These are phyloP conservation scores for Cyberlindnera petersonii DNA, from an alignment of 805 yeast species.

Conservation along the genomic window DNA sequence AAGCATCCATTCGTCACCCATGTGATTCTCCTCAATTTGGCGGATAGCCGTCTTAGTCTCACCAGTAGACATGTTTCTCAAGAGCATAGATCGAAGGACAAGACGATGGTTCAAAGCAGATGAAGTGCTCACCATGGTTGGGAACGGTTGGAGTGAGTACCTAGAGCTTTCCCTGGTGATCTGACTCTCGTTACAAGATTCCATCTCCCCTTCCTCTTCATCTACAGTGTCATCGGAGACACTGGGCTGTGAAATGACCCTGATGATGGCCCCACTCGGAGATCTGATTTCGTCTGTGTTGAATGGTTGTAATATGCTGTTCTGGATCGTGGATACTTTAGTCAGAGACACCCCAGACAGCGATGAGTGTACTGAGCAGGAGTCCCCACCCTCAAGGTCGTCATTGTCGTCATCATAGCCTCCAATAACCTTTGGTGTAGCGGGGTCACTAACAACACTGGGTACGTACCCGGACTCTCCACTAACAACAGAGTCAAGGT, in stretches of 20 bases:
- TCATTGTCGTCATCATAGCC: conserved; percentile 2
- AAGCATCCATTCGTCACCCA: conserved; percentile 38
- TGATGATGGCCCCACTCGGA: conserved; percentile 2
- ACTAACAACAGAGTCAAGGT: conserved; percentile 12
- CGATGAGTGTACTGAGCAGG: conserved; percentile 6
- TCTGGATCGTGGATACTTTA: conserved; percentile 14
- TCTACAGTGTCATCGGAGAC: conserved; percentile 5
- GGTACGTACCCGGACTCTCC: conserved; percentile 20
- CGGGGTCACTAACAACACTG: neutral
- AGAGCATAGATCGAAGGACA: conserved; percentile 20
- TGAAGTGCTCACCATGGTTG: conserved; percentile 14
- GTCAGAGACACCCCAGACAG: conserved; percentile 12
- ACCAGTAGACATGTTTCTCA: conserved; percentile 20
- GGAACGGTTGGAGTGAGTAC: conserved; percentile 15
- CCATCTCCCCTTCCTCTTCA: conserved; percentile 8
- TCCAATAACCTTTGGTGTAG: neutral
- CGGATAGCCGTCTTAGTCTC: conserved; percentile 25
- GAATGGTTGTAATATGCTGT: too few species aligned
- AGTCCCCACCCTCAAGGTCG: conserved; percentile 5
- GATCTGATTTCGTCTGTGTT: neutral
- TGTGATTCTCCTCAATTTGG: conserved; percentile 20
- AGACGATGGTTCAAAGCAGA: conserved; percentile 14
- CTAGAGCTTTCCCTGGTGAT: conserved; percentile 7
- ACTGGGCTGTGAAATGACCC: conserved; percentile 6
- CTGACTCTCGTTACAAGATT: conserved; percentile 1